Evolutionary conservation across 305 asterid genomes (phyloP).

Genomic region (Solanum hybrid): DNA sequence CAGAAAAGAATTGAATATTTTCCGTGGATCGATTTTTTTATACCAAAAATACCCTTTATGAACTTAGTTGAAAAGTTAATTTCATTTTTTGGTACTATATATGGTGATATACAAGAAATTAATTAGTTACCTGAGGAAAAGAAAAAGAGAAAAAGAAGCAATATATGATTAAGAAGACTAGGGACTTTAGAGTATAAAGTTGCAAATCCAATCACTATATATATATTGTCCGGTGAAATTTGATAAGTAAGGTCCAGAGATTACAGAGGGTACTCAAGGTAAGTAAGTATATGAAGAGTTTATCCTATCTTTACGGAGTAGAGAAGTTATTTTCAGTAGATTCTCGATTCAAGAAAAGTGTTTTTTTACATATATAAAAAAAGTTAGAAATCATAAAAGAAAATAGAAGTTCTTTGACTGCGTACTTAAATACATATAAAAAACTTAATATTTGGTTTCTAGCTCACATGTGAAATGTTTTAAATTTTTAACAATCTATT

Average conservation of each 20-base stretch:
- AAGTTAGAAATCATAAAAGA: background rate
- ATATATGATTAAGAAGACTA: background rate
- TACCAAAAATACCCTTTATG: background rate
- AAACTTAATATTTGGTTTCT: background rate
- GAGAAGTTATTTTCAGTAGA: background rate
- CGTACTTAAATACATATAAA: background rate
- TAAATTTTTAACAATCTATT: background rate
- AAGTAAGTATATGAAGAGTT: background rate
- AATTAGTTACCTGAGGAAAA: background rate
- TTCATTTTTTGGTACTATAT: background rate
- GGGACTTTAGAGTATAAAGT: background rate
- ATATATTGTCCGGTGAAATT: background rate
- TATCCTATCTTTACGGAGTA: background rate
- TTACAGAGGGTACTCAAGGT: background rate
- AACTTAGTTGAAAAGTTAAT: background rate
- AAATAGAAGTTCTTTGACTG: no score
- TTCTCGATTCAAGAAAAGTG: background rate
- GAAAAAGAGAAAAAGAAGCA: background rate
- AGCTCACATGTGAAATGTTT: background rate
- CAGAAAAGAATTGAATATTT: background rate
- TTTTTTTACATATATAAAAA: background rate
- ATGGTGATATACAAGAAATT: background rate
- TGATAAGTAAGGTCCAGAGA: background rate
- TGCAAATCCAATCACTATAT: background rate
- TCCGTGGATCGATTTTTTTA: background rate